Conservation (phyloP, 1,284 basidiomycete species). For the Neolentinus lepideus region DNA sequence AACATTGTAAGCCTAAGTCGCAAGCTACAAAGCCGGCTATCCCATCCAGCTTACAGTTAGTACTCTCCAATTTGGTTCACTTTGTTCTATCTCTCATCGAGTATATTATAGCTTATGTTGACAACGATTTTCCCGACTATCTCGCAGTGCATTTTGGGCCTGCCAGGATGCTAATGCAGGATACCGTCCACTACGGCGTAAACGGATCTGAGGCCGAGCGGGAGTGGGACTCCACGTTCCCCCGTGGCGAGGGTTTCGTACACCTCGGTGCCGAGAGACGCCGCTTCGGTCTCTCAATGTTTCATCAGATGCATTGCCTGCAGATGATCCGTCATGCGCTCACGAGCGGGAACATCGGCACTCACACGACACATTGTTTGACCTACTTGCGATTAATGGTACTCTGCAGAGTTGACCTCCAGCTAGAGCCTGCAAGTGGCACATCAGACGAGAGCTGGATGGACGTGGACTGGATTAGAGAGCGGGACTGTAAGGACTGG, state of each 20-base stretch:
- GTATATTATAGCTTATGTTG: neutral
- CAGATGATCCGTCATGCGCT: slow-evolving; percentile 10
- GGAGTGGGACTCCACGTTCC: slow-evolving; percentile 11
- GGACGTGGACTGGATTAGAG: neutral
- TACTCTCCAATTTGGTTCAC: neutral
- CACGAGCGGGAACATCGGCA: neutral
- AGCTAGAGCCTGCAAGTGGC: neutral
- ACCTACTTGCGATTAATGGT: neutral
- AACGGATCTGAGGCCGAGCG: slow-evolving; percentile 4
- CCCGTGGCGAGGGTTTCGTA: slow-evolving; percentile 9
- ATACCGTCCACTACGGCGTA: slow-evolving; percentile 11
- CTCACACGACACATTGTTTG: neutral
- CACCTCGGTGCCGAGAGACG: slow-evolving; percentile 11
- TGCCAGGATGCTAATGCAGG: slow-evolving; percentile 5
- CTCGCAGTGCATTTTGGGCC: neutral
- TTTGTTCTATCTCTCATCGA: neutral
- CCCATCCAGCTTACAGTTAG: neutral
- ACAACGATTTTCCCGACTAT: neutral
- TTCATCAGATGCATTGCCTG: slow-evolving; percentile 25
- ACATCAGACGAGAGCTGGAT: neutral
- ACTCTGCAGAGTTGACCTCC: neutral
- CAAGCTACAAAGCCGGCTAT: too few relatives aligned
- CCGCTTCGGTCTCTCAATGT: slow-evolving; percentile 22
- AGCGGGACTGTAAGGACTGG: neutral
- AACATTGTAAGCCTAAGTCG: too few relatives aligned